Percentiles rank a stretch among this genome's conserved stretches.
Conservation (phyloP, 1,284 basidiomycete genomes). For the Papiliotrema terrestris region DNA sequence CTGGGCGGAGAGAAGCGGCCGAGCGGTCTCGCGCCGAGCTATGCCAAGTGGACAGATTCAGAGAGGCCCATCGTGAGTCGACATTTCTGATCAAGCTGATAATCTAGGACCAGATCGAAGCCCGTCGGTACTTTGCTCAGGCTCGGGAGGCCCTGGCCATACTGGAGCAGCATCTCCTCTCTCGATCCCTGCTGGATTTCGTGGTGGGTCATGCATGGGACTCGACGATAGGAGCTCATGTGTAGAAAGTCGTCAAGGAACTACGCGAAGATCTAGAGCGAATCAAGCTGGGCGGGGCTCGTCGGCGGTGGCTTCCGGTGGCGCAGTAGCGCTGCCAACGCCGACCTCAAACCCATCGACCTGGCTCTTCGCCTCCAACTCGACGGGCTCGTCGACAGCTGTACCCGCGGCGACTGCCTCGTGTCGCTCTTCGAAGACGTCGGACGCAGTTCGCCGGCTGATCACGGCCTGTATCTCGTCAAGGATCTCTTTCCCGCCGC, state of each 20-base stretch:
- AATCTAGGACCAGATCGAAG: neutral
- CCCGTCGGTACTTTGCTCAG: neutral
- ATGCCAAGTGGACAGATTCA: neutral
- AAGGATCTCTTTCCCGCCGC: constrained; percentile 25
- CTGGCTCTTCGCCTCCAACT: constrained; percentile 8
- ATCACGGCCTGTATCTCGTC: constrained; percentile 22
- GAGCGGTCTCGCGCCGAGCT: neutral
- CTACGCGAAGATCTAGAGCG: neutral
- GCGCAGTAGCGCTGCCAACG: constrained; percentile 8
- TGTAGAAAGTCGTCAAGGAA: neutral
- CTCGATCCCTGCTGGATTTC: neutral
- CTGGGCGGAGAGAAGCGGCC: neutral
- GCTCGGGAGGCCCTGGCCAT: neutral
- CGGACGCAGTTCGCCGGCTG: constrained; percentile 4
- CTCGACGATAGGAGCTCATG: neutral
- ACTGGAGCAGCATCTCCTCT: too few relatives aligned
- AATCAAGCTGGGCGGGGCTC: neutral
- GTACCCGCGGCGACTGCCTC: constrained; percentile 20
- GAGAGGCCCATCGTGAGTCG: neutral
- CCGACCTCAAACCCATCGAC: constrained; percentile 27
- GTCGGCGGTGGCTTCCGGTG: neutral
- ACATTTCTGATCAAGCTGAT: neutral
- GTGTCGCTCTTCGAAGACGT: constrained; percentile 23
- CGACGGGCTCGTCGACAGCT: constrained; percentile 20
- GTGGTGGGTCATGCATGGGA: neutral